Evolutionary conservation across 164 flowering plant genomes (phyloP).

Genomic region (Tinospora cordifolia): DNA sequence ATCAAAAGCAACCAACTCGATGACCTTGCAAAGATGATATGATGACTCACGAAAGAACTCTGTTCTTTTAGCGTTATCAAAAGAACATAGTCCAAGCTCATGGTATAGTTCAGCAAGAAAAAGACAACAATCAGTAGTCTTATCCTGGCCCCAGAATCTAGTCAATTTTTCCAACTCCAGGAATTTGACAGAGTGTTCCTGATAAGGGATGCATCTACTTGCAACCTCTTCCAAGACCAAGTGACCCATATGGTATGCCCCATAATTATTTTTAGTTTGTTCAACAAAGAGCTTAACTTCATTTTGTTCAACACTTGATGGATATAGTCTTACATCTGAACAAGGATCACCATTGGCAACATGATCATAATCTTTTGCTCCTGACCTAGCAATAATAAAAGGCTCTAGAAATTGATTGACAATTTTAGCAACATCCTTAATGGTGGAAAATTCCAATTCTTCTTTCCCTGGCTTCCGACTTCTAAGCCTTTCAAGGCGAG

Average conservation of each 20-base stretch:
- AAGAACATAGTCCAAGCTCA: conserved; percentile 55
- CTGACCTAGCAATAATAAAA: conserved; percentile 39
- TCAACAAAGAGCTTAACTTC: conserved; percentile 48
- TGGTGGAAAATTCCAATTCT: conserved; percentile 43
- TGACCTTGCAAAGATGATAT: conserved; percentile 80
- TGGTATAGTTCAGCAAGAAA: conserved; percentile 84
- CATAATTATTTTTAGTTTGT: conserved; percentile 53
- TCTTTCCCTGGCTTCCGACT: conserved; percentile 92
- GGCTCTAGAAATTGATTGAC: conserved; percentile 55
- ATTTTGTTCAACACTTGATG: conserved; percentile 30
- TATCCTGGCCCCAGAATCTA: conserved; percentile 60
- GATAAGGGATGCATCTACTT: conserved; percentile 31
- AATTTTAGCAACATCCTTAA: conserved; percentile 54
- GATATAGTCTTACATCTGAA: conserved; percentile 20
- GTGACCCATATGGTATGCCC: conserved; percentile 78
- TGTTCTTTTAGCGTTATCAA: conserved; percentile 25
- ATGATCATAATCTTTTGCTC: conserved; percentile 23
- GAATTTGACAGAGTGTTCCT: conserved; percentile 46
- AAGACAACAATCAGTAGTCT: conserved; percentile 70
- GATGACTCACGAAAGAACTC: conserved; percentile 57
- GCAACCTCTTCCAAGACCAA: conserved; percentile 72
- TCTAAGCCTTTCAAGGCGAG: conserved; percentile 79
- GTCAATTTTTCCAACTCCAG: conserved; percentile 85
- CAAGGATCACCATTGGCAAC: conserved; percentile 17
- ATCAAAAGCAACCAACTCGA: conserved; percentile 66